Percentiles rank a stretch among this genome's conserved stretches.
These are phyloP conservation scores for Eudorina sp. DNA, from an alignment of 139 green algal genomes.

Conservation along the genomic window DNA sequence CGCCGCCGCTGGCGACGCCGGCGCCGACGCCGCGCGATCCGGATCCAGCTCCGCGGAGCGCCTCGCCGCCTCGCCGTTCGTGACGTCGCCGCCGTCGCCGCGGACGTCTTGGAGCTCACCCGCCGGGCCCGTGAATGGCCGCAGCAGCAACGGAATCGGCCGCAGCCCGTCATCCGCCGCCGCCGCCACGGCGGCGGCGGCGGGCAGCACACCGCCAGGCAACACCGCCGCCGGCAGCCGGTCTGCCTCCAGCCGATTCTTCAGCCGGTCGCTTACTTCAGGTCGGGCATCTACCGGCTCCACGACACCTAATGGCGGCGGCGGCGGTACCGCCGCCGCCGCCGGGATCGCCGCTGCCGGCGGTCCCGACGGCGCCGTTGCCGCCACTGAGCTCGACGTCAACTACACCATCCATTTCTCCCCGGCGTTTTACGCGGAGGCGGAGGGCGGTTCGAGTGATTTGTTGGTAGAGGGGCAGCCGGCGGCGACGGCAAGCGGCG, in stretches of 20 bases:
- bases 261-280: too few species aligned
- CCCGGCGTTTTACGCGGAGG: background rate
- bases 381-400: background rate
- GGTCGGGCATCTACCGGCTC: background rate
- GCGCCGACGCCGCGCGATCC: background rate
- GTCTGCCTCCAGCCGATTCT: too few species aligned
- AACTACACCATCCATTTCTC: conserved; percentile 26
- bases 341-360: background rate
- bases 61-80: background rate
- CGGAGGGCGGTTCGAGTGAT: background rate
- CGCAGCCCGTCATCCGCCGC: background rate
- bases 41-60: background rate
- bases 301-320: background rate
- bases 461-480: too few species aligned
- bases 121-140: too few species aligned
- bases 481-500: too few species aligned
- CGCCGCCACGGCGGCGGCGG: background rate
- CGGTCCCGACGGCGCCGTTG: background rate
- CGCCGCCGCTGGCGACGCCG: background rate
- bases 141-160: background rate
- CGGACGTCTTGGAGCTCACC: background rate
- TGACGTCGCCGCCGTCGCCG: background rate
- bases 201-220: background rate
- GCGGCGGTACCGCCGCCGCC: background rate
- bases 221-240: background rate